These are phyloP conservation scores for Rhynchospora breviuscula DNA, from an alignment of 176 grass and related monocot genomes.

Conservation along the genomic window DNA sequence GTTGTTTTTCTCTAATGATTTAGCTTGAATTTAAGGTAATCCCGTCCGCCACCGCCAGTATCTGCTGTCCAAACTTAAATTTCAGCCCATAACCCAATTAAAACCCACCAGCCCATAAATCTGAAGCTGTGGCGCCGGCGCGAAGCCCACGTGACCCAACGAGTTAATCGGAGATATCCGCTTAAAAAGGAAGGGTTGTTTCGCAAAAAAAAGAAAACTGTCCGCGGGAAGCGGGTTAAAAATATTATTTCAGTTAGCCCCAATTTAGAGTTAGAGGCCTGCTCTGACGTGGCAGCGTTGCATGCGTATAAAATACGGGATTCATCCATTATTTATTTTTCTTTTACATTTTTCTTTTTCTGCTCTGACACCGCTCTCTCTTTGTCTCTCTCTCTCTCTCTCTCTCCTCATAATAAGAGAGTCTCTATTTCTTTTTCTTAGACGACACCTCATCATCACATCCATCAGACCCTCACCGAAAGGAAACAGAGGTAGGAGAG, in stretches of 20 bases:
- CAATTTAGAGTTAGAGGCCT: constrained; percentile 9
- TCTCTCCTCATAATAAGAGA: background rate
- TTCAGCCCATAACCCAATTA: background rate
- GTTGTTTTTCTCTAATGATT: background rate
- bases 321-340: constrained; percentile 12
- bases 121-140: constrained; percentile 3
- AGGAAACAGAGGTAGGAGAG: background rate
- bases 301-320: constrained; percentile 28
- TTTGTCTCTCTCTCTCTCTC: background rate
- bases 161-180: constrained; percentile 7
- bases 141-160: constrained; percentile 6
- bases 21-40: fast-evolving
- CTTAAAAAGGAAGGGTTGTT: background rate
- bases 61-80: no score
- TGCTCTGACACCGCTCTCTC: constrained; percentile 3
- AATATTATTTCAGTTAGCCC: background rate
- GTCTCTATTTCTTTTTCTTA: constrained; percentile 13
- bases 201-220: background rate
- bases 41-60: no score
- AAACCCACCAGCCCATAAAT: background rate
- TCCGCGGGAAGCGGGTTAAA: background rate
- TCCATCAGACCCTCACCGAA: constrained; percentile 17
- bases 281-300: constrained; percentile 9
- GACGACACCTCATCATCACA: constrained; percentile 24
- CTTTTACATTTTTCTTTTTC: background rate